Evolutionary conservation across 1,284 basidiomycete species (phyloP).

Genomic region (Ganoderma lingzhi): DNA sequence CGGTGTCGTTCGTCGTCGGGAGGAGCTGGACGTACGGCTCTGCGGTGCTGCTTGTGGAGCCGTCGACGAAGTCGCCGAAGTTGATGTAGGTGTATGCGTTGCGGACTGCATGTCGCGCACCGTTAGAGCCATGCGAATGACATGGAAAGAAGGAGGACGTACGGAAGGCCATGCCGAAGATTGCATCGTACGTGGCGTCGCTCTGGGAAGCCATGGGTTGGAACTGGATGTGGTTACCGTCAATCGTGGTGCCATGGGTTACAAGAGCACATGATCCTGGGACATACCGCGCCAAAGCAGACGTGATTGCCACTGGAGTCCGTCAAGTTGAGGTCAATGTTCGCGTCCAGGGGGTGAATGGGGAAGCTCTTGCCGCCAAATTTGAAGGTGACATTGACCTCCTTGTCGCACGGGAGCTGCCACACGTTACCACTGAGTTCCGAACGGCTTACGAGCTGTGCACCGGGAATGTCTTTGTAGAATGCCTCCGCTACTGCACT

Average conservation of each 20-base stretch:
- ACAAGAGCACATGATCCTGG: neutral
- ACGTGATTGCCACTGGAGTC: constrained; percentile 28
- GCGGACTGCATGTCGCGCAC: constrained; percentile 37
- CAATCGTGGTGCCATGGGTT: neutral
- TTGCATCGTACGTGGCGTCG: constrained; percentile 37
- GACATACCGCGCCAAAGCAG: constrained; percentile 38
- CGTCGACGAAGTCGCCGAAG: constrained; percentile 48
- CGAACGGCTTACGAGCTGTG: constrained; percentile 50
- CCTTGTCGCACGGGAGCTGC: constrained; percentile 60
- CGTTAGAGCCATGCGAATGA: constrained; percentile 3
- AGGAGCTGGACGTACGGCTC: constrained; percentile 46
- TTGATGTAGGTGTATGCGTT: constrained; percentile 46
- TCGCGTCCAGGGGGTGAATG: constrained; percentile 64
- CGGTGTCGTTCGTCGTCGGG: constrained; percentile 39
- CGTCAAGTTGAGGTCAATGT: constrained; percentile 33
- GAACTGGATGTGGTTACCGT: constrained; percentile 32
- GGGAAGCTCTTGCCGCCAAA: constrained; percentile 59
- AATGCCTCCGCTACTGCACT: constrained; percentile 59
- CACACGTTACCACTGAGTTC: constrained; percentile 54
- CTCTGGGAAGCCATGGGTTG: constrained; percentile 35
- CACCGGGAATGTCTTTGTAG: constrained; percentile 55
- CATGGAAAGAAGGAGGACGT: constrained; percentile 17
- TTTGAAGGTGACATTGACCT: constrained; percentile 66
- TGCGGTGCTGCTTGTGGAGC: constrained; percentile 32
- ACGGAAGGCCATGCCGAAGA: constrained; percentile 47